Conservation (phyloP, 257 asterid genomes). For the Knoxia roxburghii region DNA sequence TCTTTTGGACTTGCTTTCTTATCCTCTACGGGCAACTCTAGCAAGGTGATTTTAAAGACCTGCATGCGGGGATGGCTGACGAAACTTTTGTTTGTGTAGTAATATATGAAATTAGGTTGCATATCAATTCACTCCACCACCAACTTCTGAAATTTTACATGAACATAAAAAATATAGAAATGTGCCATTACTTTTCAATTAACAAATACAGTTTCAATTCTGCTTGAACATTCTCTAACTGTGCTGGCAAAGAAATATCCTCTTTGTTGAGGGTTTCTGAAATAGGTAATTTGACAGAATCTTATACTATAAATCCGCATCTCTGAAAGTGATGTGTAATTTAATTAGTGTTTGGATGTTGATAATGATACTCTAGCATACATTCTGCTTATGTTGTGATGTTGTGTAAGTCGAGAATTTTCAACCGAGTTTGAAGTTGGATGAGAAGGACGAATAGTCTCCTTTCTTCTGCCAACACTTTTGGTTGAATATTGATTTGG, state of each 20-base stretch:
- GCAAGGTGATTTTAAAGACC: slow-evolving; percentile 52
- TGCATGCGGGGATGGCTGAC: not conserved
- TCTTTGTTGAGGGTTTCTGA: not conserved
- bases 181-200: not conserved
- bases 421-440: not conserved
- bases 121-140: not conserved
- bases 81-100: not conserved
- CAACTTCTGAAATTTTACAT: not conserved
- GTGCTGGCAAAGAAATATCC: not conserved
- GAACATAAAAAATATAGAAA: not conserved
- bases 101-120: not conserved
- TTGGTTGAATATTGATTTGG: not conserved
- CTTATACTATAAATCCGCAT: not conserved
- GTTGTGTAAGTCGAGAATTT: not conserved
- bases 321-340: not conserved
- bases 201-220: not conserved
- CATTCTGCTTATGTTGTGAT: too few relatives aligned
- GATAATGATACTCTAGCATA: not conserved
- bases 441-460: not conserved
- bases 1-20: slow-evolving; percentile 60
- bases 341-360: too few relatives aligned
- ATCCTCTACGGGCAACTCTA: slow-evolving; percentile 60
- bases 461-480: not conserved
- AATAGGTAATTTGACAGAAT: not conserved
- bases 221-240: not conserved